Base-by-base conservation (phyloP, 176 grass and related monocot species). In the Juncus inflexus region DNA sequence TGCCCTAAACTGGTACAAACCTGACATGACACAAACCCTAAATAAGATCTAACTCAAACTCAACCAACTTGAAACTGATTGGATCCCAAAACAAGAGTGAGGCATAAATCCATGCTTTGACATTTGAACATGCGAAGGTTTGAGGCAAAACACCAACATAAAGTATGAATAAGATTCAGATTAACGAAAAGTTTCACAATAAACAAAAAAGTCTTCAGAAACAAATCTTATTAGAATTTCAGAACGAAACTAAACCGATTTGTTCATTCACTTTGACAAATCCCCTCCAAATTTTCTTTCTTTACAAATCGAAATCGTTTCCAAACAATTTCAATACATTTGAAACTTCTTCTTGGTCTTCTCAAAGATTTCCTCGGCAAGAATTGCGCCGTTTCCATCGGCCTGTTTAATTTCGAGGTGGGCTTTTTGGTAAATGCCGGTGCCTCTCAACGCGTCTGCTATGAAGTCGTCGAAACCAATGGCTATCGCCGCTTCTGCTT, bases 391-490 rank as follows among this genome's bases (percentile, higher is more conserved):
- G 28, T 88, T 96, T 19, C 91, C 91, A 80, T 88, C 87, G 0
- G 84, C 91, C 3, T 69, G 69, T 73, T 88, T 96, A 58, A 96
- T 96, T 79, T 96, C 91, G 65, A 96, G 52, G 63, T 83, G 83
- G 35, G 91, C 81, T 62, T 96, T 96, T 83, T 96, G 91, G 60
- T 96, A 96, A 74, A 67, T 80, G 43, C 67, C 84, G 35, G 91
- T 96, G 45, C 91, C 91, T 67, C 91, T 83, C 3, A 96, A 65
- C 60, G 91, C 91, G 81, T 96, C 87, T 66, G 91, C 91, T 58
- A 96, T 96, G 82, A 96, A 96, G 64, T 96, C 91, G 63, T 96
- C 91, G 9, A 96, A 96, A 45, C 91, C 91, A 66, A 96, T 90
- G 3, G 87, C 91, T 37, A 90, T 96, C 43, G 91, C 91, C 55